phyloP scores from a whole-genome alignment of 1,284 basidiomycete genomes.

The Pyrrhoderma noxium region DNA sequence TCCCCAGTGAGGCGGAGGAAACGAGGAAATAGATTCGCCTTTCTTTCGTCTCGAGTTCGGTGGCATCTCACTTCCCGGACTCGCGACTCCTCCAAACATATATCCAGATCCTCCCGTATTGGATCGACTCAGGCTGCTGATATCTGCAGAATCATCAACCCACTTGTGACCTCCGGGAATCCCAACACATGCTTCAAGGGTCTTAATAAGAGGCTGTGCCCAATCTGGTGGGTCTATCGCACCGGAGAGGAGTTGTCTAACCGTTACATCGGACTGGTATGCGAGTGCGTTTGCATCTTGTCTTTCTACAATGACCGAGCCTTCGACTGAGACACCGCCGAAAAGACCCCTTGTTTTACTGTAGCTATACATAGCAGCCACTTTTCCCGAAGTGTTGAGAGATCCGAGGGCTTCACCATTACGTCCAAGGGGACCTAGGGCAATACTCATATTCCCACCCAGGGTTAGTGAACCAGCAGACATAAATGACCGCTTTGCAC shows the following conservation, averaged over 20 bases:
- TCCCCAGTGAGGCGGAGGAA: slow-evolving; percentile 61
- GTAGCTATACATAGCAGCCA: slow-evolving; percentile 97
- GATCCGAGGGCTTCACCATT: slow-evolving; percentile 91
- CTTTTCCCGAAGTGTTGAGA: slow-evolving; percentile 78
- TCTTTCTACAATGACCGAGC: slow-evolving; percentile 90
- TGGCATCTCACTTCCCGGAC: slow-evolving; percentile 32
- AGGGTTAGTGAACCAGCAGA: slow-evolving; percentile 86
- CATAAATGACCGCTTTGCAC: slow-evolving; percentile 81
- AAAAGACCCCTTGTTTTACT: slow-evolving; percentile 93
- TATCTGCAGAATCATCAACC: slow-evolving; percentile 46
- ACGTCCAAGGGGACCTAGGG: slow-evolving; percentile 88
- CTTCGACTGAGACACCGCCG: slow-evolving; percentile 82
- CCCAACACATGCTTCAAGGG: slow-evolving; percentile 67
- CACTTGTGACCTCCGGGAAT: slow-evolving; percentile 61
- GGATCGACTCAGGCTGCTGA: background rate
- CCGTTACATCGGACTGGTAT: slow-evolving; percentile 69
- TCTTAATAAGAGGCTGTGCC: slow-evolving; percentile 66
- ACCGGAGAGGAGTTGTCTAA: slow-evolving; percentile 76
- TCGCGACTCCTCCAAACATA: slow-evolving; percentile 46
- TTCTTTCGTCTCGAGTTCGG: slow-evolving; percentile 38
- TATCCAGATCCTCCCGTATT: slow-evolving; percentile 36
- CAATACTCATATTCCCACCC: slow-evolving; percentile 90
- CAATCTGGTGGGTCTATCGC: slow-evolving; percentile 68
- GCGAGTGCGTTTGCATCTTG: slow-evolving; percentile 85
- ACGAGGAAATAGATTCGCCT: slow-evolving; percentile 30